Base-by-base conservation (phyloP, 169 alveolate species). In the Cryptosporidium ubiquitum region DNA sequence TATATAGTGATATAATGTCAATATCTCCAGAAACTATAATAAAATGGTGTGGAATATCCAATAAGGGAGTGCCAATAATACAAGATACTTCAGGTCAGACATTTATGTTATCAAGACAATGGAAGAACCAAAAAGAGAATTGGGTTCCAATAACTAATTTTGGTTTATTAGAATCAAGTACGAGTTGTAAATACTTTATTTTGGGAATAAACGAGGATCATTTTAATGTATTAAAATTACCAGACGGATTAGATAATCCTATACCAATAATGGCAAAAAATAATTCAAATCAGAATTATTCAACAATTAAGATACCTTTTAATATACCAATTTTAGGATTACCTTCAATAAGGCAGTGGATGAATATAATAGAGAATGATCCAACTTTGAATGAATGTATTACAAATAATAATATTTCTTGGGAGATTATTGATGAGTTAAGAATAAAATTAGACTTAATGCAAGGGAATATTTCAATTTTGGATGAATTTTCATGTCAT, bases 61-160 rank as follows among this genome's bases (percentile, higher is more conserved):
- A 37, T 26, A 79, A 79, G 33, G 73, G 75, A 31, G 51, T 79
- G n/a, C 89, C 89, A 20, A 73, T 79, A 26, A 61, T 79, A 42
- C 57, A 79, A 33, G 89, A 79, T 37, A 44, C 89, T 40, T 79
- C 89, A 23, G 89, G 89, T 2, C 79, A 58, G 44, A 64, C 89
- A 58, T 79, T 39, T 47, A 79, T 79, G 57, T 33, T 79, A 14
- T 26, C 75, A 64, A 79, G 68, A 20, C 89, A 79, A 7, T 79
- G 89, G 89, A 79, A 58, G 31, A 79, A 79, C 40, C 73, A 79
- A 49, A 79, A 64, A 37, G 89, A 79, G 51, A 73, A 9, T 52
- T 79, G 89, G 89, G 39, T 79, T 26, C 89, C 89, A 35, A 23
- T 49, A 7, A 79, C 89, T 3, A 79, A 79, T 61, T 79, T 79